Evolutionary conservation across 192 early-diverging fungal genomes (phyloP).

Genomic region (Obelidium mucronatum): DNA sequence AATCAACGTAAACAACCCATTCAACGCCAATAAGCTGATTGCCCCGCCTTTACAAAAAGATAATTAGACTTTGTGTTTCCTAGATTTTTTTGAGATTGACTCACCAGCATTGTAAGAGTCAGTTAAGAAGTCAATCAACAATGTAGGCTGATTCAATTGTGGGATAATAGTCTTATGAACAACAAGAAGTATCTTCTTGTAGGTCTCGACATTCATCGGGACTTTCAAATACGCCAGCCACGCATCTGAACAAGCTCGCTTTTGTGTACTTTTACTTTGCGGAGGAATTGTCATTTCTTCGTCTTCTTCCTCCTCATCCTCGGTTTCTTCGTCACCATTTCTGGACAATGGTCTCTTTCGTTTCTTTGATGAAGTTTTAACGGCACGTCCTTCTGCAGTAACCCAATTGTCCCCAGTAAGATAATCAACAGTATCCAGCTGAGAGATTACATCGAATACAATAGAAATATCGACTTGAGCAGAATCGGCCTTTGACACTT

Average conservation of each 20-base stretch:
- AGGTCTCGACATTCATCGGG: constrained; percentile 73
- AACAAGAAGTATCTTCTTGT: constrained; percentile 80
- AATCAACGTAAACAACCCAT: constrained; percentile 95
- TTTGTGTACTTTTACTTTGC: constrained; percentile 55
- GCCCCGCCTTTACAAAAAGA: constrained; percentile 71
- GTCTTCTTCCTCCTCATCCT: constrained; percentile 7
- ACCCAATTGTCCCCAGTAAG: constrained; percentile 23
- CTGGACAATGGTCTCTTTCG: neutral
- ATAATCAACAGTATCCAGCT: neutral
- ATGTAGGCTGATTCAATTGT: constrained; percentile 75
- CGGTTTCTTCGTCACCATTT: neutral
- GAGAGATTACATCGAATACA: constrained; percentile 21
- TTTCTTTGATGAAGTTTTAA: neutral
- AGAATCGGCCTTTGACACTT: constrained; percentile 15
- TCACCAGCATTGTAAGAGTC: constrained; percentile 82
- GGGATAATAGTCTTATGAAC: constrained; percentile 93
- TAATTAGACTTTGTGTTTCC: no score
- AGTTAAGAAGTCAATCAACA: constrained; percentile 94
- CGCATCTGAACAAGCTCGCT: constrained; percentile 75
- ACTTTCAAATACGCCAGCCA: constrained; percentile 82
- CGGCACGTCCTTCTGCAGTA: neutral
- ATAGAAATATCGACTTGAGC: constrained; percentile 12
- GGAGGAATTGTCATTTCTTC: constrained; percentile 12
- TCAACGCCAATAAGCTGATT: constrained; percentile 89
- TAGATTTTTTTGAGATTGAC: neutral